Percentiles rank a stretch among this genome's conserved stretches.
These are phyloP conservation scores for Verticillium nubilum DNA, from an alignment of 2,329 filamentous ascomycete species.

Conservation along the genomic window DNA sequence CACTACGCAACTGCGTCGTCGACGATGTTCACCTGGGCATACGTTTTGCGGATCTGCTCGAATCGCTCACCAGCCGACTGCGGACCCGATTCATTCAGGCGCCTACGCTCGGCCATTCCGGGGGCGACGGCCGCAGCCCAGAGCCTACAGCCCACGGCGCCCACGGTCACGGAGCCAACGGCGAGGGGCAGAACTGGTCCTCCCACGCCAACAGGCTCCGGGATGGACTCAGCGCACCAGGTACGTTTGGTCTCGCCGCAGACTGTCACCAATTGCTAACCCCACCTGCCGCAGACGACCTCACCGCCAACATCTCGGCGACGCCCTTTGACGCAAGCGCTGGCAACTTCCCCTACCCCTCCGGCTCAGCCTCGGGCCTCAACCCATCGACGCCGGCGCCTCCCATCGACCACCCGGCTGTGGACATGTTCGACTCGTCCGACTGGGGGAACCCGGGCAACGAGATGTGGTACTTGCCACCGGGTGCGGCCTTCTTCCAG, in stretches of 20 bases:
- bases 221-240: slow-evolving; percentile 32
- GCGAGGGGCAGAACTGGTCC: slow-evolving; percentile 15
- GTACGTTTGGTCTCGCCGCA: slow-evolving; percentile 17
- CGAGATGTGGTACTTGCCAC: slow-evolving; percentile 64
- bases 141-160: slow-evolving; percentile 16
- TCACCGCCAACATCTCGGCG: slow-evolving; percentile 50
- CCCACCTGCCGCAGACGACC: slow-evolving; percentile 16
- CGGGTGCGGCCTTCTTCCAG: slow-evolving; percentile 59
- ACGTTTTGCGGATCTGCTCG: slow-evolving; percentile 76
- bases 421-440: slow-evolving; percentile 36
- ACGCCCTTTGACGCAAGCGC: slow-evolving; percentile 55
- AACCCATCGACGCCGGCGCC: slow-evolving; percentile 44
- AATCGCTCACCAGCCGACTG: slow-evolving; percentile 69
- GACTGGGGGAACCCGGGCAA: slow-evolving; percentile 51
- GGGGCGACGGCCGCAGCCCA: slow-evolving; percentile 35
- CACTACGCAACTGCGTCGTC: slow-evolving; percentile 71
- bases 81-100: slow-evolving; percentile 69
- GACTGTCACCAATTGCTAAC: background rate
- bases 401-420: slow-evolving; percentile 22
- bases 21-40: slow-evolving; percentile 84
- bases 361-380: slow-evolving; percentile 39
- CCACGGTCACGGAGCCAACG: slow-evolving; percentile 9
- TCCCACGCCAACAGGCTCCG: slow-evolving; percentile 32
- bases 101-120: slow-evolving; percentile 39
- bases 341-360: slow-evolving; percentile 48